Evolutionary conservation across 108 stramenopile genomes (phyloP).

Genomic region (Epithemia pelagica): DNA sequence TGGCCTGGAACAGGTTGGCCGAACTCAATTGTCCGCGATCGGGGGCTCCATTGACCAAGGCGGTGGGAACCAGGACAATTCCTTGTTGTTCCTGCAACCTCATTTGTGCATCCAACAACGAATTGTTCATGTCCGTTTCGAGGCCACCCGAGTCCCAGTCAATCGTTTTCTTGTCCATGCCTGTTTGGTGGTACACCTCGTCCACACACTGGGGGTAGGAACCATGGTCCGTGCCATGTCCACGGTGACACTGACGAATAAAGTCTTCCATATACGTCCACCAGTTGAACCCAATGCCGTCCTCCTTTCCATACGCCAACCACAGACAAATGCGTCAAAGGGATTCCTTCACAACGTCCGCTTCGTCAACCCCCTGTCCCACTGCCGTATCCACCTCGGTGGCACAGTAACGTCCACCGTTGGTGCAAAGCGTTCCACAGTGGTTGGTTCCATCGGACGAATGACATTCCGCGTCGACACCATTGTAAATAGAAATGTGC

Average conservation of each 20-base stretch:
- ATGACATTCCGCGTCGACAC: conserved; percentile 60
- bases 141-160: conserved; percentile 61
- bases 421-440: conserved; percentile 87
- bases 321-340: too few relatives aligned
- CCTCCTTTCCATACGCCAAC: too few relatives aligned
- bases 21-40: conserved; percentile 56
- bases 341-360: too few relatives aligned
- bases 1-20: conserved; percentile 61
- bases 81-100: conserved; percentile 34
- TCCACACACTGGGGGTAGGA: conserved; percentile 53
- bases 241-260: too few relatives aligned
- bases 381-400: too few relatives aligned
- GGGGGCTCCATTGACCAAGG: conserved; percentile 68
- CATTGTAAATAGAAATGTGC: conserved; percentile 85
- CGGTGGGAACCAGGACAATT: conserved; percentile 54
- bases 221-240: too few relatives aligned
- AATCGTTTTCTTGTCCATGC: conserved; percentile 34
- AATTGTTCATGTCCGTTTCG: conserved; percentile 35
- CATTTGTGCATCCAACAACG: conserved; percentile 53
- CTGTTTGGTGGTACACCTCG: conserved; percentile 47
- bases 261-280: conserved; percentile 35
- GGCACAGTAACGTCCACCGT: too few relatives aligned
- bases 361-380: too few relatives aligned
- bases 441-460: conserved; percentile 48
- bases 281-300: too few relatives aligned